Evolutionary conservation across 2,329 filamentous ascomycete genomes (phyloP), one percentile per base, ranked within the genome.

Genomic region (Ceratocystis lukuohia): DNA sequence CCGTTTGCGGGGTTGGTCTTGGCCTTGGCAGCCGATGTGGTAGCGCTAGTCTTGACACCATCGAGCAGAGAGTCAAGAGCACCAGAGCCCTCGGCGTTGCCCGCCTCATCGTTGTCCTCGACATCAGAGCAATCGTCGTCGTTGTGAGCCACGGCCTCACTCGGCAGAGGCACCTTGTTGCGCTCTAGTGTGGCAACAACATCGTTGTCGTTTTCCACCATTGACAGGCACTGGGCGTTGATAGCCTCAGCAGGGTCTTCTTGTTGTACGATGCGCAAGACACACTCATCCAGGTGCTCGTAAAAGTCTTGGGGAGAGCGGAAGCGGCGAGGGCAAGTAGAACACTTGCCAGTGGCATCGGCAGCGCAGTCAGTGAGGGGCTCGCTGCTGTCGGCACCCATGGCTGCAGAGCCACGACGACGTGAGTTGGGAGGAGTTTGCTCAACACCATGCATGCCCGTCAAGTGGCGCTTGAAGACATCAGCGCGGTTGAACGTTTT

Each of bases 401-500:
- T 48, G 5, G 71, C 70, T 5, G 69, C 68, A 3, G 73, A 72
- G 3, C 74, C 73, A 80, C 84, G 92, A 82, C 91, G 93, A 71
- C 91, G 87, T 76, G 90, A 91, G 77, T 96, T 96, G 37, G 91
- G 91, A 1, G 91, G 89, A 0, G 89, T 93, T 77, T 96, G 92
- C 77, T 96, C 92, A 45, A 96, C 92, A 28, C 88, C 88, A 74
- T 96, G 92, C 2, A 96, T 89, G 0, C 90, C 88, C 5, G 90
- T 96, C 72, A 96, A 77, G 75, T 96, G 92, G 69, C 92, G 84
- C 82, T 96, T 96, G 82, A 96, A 96, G 69, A 96, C 91, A 71
- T 96, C 92, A 67, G 92, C 91, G 66, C 92, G 85, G 79, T 96
- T 96, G 75, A 96, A 96, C 70, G 89, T 93, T 83, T 96, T 96